Base-by-base conservation (phyloP, 2,329 filamentous ascomycete genomes). In the Leptosphaerulina australis region DNA sequence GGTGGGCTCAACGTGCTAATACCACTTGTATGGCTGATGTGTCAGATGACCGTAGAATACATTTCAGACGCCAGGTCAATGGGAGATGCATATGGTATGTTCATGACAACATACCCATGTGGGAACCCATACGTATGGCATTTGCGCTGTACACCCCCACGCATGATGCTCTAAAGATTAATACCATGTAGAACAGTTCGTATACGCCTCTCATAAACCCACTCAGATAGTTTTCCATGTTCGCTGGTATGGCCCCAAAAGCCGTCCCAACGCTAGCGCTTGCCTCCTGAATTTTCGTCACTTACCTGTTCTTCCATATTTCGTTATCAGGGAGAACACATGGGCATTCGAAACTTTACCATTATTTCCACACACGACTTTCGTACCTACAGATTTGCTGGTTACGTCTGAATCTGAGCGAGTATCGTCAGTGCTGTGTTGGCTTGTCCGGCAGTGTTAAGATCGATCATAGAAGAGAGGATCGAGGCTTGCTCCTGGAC, bases 51-150 rank as follows among this genome's bases (percentile, higher is more conserved):
- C 91, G 81, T 96, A 97, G 79, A 97, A 97, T 73, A 96, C 82
- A 10, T 53, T 45, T 10, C 18, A 34, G 5, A 7, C 8, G 5
- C 7, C 15, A 4, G 4, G 11, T 46, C 15, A 38, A 15, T 17
- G 12, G 3, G n/a, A 2, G 14, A 2, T 11, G 20, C 4, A 29
- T 1, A 4, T 26, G 9, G 10, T 9, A 15, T 25, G 21, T 15
- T 11, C 15, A 8, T 35, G 66, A 3, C 18, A 14, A 51, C 50
- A 3, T 47, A 60, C 55, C 60, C 62, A 22, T 56, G 62, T 77
- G 97, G 97, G 91, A 93, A 97, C 47, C 93, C 85, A 69, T 93
- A 97, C 93, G 97, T 97, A 69, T 96, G 88, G 75, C 96, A 92
- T 76, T 97, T 97, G 45, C 90, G 96, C 43, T 90, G 77, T 79